Evolutionary conservation across 805 yeast genomes (phyloP), one percentile per base, ranked within the genome.

Genomic region (Candida krabiensis): DNA sequence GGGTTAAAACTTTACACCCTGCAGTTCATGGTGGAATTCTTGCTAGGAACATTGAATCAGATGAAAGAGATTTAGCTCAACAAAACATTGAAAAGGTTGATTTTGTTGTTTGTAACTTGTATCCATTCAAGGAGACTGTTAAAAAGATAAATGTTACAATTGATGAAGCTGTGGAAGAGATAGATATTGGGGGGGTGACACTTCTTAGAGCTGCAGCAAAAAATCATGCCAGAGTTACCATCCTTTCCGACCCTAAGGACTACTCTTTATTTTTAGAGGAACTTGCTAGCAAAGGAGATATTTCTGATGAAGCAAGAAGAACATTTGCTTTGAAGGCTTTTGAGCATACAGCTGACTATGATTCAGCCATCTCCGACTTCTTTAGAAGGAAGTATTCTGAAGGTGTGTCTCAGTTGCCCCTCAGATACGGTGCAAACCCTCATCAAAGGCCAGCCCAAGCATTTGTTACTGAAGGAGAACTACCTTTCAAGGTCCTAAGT

Each of bases 401-500:
- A 70, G 85, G 82, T 63, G 71, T 70, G 33, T 77, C 93, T 38
- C 98, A 91, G 77, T 75, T 93, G 66, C 91, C 97, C 19, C 77
- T 93, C 58, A 83, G 99, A 73, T 93, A 93, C 67, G 99, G 99
- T 65, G 96, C 96, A 43, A 93, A 93, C 74, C 99, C 99, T 44
- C 98, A 93, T 68, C 99, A 93, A 75, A 93, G 88, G 69, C 99
- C 99, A 34, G 97, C 99, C 21, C 99, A 93, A 74, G 96, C 98
- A 37, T 93, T 68, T 60, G 95, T 93, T 41, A 64, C 82, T 41
- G 78, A 81, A 51, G 96, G 95, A 56, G 85, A 83, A 50, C 77
- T 93, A 51, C 99, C 99, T 35, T 91, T 93, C 75, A 85, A 85
- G 70, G 98, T 91, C 19, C 73, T 93, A 55, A 71, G 81, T 52